Evolutionary conservation across 2,329 filamentous ascomycete genomes (phyloP), one percentile per base, ranked within the genome.

Genomic region (Lasiodiplodia sp.): DNA sequence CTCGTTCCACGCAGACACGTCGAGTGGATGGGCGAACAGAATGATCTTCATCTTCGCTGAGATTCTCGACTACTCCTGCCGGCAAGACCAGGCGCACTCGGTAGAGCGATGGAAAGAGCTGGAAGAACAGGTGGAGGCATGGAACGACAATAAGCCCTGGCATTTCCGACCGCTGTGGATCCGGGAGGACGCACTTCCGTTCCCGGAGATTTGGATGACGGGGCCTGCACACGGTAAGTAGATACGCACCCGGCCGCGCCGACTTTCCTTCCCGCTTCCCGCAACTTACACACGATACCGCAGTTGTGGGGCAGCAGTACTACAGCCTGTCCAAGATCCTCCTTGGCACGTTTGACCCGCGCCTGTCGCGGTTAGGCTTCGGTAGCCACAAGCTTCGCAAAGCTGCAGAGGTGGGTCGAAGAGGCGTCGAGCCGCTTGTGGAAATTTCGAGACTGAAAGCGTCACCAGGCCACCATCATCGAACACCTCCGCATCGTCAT

Each of bases 71-170:
- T 68, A 72, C 49, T 75, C 74, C 11, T 62, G 47, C 47, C 77
- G 77, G 40, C 73, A 74, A 52, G 71, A 74, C 7, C 40, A 34
- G 18, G 12, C 69, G 16, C 65, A 77, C 5, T 74, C 72, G 0
- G 68, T 71, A 18, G 73, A 78, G 3, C 75, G 72, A 47, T 78
- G 76, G 76, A 70, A 69, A 21, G 71, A 76, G 16, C 68, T 78
- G 3, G 71, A 75, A 23, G 71, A 66, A n/a, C 73, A 78, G 23
- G 72, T 75, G 10, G 75, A 77, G 25, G 74, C 77, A 16, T 78
- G 76, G 75, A 71, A 77, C 28, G 71, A 72, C 2, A 76, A 71
- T 6, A 78, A 78, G 47, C 76, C 76, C 2, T 77, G 75, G 75
- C 71, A 73, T 0, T 77, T 77, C 58, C 70, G 70, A 4, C 68